Evolutionary conservation across 2,329 filamentous ascomycete species (phyloP).

Genomic region (Tolypocladium sp.): DNA sequence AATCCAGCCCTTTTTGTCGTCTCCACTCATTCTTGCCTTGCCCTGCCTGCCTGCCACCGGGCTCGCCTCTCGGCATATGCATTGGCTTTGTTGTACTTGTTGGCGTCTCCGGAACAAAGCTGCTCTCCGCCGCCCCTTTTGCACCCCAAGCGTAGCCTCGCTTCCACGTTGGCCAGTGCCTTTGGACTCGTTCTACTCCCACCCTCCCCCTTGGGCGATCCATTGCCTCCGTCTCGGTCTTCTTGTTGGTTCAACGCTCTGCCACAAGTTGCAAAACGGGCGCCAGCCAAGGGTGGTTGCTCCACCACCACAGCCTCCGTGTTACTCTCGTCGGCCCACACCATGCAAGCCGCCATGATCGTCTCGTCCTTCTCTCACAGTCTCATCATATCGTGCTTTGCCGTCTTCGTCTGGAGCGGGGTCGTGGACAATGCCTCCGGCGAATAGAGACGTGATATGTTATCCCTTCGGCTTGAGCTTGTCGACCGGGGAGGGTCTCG

Average conservation of each 20-base stretch:
- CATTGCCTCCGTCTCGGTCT: conserved; percentile 1
- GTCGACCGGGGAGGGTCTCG: conserved; percentile 22
- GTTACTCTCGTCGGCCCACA: conserved; percentile 21
- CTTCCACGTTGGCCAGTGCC: conserved; percentile 3
- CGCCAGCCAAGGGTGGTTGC: conserved; percentile 5
- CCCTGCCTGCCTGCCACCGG: neutral
- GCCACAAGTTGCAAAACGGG: neutral
- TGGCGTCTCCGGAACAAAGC: neutral
- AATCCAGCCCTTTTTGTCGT: neutral
- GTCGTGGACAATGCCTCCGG: conserved; percentile 22
- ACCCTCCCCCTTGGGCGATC: conserved; percentile 10
- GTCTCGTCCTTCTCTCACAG: conserved; percentile 17
- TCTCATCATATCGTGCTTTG: conserved; percentile 18
- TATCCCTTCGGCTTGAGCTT: conserved; percentile 29
- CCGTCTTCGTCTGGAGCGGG: conserved; percentile 28
- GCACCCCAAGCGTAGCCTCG: neutral
- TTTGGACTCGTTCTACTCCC: conserved; percentile 9
- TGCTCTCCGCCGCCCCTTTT: neutral
- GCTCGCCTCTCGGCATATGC: conserved; percentile 29
- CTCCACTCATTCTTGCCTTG: neutral
- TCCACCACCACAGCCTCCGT: conserved; percentile 13
- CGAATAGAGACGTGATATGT: conserved; percentile 35
- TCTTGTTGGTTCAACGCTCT: conserved; percentile 5
- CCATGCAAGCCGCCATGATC: conserved; percentile 24
- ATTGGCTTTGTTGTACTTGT: conserved; percentile 12